Conservation (phyloP, 768 basidiomycete genomes). For the Harrya chromipes region DNA sequence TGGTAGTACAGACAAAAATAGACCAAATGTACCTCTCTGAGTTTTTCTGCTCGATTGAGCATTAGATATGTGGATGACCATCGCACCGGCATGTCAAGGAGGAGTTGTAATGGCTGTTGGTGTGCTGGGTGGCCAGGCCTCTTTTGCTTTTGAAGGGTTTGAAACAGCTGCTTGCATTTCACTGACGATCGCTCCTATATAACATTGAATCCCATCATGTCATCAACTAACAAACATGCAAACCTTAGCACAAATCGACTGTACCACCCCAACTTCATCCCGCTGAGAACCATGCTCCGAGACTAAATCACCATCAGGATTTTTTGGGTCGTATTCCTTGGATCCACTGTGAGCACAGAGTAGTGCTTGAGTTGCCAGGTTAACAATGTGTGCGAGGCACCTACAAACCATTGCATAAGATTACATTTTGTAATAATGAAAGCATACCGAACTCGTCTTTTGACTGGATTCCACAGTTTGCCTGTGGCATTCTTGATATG, state of each 20-base stretch:
- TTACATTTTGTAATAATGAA: background rate
- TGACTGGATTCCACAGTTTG: background rate
- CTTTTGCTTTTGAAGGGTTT: constrained; percentile 8
- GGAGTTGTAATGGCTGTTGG: constrained; percentile 6
- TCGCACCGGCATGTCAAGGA: constrained; percentile 31
- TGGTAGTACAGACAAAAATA: background rate
- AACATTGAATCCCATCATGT: too few species aligned
- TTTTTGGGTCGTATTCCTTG: too few species aligned
- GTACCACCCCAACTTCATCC: too few species aligned
- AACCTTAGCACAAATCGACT: too few species aligned
- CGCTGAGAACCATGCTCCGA: too few species aligned
- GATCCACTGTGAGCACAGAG: too few species aligned
- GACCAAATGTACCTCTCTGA: constrained; percentile 1
- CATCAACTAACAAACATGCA: too few species aligned
- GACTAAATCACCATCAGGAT: too few species aligned
- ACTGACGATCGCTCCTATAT: constrained; percentile 21
- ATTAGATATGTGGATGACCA: constrained; percentile 33
- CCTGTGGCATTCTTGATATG: background rate
- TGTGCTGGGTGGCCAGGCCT: too few species aligned
- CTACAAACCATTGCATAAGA: background rate
- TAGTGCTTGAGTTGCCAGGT: background rate
- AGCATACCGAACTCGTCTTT: background rate
- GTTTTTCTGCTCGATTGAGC: constrained; percentile 16
- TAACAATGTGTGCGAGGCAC: constrained; percentile 1
- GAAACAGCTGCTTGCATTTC: constrained; percentile 23